phyloP scores from a whole-genome alignment of 176 grass and related monocot species.

The Cymbopogon citratus region DNA sequence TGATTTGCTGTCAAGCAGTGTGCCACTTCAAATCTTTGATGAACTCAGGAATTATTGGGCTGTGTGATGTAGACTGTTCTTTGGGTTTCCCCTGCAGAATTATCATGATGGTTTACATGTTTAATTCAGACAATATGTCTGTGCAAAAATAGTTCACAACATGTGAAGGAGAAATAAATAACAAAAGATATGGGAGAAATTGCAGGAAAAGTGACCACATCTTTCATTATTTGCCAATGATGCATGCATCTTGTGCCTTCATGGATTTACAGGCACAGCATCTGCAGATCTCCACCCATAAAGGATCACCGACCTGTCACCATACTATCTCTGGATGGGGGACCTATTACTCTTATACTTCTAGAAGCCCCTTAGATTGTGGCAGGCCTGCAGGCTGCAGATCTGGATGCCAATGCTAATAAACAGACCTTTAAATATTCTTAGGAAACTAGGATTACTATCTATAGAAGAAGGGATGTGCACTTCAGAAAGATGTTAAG shows the following conservation, averaged over 20 bases:
- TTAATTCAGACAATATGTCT: neutral
- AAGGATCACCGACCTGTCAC: neutral
- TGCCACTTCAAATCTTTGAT: constrained; percentile 10
- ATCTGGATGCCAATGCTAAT: neutral
- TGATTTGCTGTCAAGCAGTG: constrained; percentile 6
- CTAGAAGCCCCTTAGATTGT: constrained; percentile 8
- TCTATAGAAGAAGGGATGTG: no score
- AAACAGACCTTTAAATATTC: neutral
- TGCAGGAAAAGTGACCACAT: neutral
- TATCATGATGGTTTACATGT: neutral
- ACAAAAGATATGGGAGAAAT: neutral
- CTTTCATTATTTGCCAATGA: neutral
- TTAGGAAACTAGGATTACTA: neutral
- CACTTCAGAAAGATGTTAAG: neutral
- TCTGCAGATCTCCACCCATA: neutral
- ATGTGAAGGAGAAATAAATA: neutral
- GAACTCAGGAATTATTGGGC: constrained; percentile 4
- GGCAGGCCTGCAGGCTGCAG: constrained; percentile 7
- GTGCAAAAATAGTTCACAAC: neutral
- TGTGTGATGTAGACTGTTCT: neutral
- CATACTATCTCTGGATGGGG: neutral
- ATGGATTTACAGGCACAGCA: neutral
- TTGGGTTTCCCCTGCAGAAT: neutral
- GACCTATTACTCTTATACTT: neutral
- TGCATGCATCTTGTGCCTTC: neutral